Percentiles rank a stretch among this genome's conserved stretches.
Conservation (phyloP, 2,329 filamentous ascomycete genomes). For the Colletotrichum destructivum region DNA sequence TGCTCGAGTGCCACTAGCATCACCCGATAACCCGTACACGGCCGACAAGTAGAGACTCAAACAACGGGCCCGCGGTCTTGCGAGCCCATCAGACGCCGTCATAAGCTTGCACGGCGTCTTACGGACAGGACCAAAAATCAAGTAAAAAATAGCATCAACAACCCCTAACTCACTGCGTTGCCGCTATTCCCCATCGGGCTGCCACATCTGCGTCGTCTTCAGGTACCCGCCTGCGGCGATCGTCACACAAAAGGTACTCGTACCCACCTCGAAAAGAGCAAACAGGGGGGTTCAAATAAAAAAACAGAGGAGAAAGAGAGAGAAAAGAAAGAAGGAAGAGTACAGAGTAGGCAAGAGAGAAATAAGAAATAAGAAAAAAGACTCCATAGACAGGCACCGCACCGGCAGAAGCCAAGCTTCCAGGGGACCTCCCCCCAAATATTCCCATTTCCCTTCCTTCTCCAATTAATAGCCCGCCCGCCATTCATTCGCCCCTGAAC, state of each 20-base stretch:
- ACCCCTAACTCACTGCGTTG: conserved; percentile 36
- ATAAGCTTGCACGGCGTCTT: conserved; percentile 15
- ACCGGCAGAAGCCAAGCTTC: conserved; percentile 35
- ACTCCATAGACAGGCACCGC: conserved; percentile 17
- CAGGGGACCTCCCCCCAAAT: conserved; percentile 36
- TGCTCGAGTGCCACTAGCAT: conserved; percentile 37
- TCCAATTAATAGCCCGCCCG: conserved; percentile 40
- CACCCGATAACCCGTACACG: conserved; percentile 27
- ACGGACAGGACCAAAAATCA: conserved; percentile 3
- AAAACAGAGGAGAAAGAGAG: conserved; percentile 13
- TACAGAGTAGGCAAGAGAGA: conserved; percentile 1
- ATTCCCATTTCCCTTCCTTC: conserved; percentile 39
- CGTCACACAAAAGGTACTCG: conserved; percentile 41
- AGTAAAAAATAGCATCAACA: conserved; percentile 6
- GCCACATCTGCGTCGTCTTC: conserved; percentile 23
- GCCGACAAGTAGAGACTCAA: conserved; percentile 32
- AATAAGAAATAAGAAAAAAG: conserved; percentile 1
- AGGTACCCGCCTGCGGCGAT: conserved; percentile 41
- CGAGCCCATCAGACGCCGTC: conserved; percentile 34
- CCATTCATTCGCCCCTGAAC: conserved; percentile 41
- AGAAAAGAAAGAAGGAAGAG: conserved; percentile 12
- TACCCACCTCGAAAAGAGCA: conserved; percentile 5
- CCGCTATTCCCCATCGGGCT: conserved; percentile 36
- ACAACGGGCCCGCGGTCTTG: conserved; percentile 33
- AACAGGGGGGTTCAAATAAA: conserved; percentile 30